These are phyloP conservation scores for Wallemia hederae DNA, from an alignment of 1,284 basidiomycete species.

Conservation along the genomic window DNA sequence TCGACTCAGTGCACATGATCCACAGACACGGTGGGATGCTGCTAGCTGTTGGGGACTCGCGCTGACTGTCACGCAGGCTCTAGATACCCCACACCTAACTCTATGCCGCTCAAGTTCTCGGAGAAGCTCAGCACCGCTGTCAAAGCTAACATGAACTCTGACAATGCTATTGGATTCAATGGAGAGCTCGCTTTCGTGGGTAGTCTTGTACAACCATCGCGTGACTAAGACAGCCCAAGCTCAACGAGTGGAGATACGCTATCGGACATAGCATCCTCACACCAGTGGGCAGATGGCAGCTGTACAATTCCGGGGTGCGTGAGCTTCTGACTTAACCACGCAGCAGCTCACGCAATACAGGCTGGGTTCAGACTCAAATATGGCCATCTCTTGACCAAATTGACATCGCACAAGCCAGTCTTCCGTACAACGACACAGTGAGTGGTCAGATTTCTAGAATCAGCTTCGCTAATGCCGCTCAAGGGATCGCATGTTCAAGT, in stretches of 20 bases:
- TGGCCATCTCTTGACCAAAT: slow-evolving; percentile 15
- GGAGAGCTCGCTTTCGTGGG: not conserved
- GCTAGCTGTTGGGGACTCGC: not conserved
- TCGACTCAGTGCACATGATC: not conserved
- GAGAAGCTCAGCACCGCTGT: not conserved
- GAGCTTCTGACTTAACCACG: not conserved
- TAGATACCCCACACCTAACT: not conserved
- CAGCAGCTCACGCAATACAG: not conserved
- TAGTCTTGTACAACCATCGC: not conserved
- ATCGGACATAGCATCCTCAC: not conserved
- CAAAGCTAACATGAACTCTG: not conserved
- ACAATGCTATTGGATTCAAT: not conserved
- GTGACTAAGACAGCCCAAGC: not conserved
- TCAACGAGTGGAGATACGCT: not conserved
- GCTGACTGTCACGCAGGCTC: not conserved
- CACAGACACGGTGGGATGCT: not conserved
- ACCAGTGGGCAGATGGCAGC: not conserved
- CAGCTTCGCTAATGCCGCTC: not conserved
- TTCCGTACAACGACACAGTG: slow-evolving; percentile 20
- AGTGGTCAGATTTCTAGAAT: slow-evolving; percentile 3
- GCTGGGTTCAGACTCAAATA: slow-evolving; percentile 13
- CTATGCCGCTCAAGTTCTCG: not conserved
- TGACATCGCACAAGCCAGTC: slow-evolving; percentile 17
- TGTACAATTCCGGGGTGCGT: not conserved
- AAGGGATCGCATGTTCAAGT: slow-evolving; percentile 19